Evolutionary conservation across 441 rosid genomes (phyloP).

Genomic region (Codiaeum variegatum): DNA sequence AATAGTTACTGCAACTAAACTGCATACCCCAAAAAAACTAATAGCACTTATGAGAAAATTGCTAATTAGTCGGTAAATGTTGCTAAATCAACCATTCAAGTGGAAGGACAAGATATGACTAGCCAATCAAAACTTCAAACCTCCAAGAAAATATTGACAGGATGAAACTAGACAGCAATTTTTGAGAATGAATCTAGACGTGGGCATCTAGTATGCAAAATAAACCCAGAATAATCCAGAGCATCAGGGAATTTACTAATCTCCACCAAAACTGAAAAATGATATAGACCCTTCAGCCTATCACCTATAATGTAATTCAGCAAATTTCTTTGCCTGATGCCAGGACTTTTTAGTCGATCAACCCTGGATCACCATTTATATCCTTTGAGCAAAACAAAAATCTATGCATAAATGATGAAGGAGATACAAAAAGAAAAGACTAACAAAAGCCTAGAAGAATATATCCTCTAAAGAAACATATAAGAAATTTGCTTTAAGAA

Average conservation of each 20-base stretch:
- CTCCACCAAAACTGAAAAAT: background rate
- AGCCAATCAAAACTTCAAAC: background rate
- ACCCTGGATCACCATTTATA: background rate
- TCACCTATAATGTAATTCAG: background rate
- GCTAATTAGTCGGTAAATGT: background rate
- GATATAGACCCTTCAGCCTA: background rate
- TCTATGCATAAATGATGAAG: background rate
- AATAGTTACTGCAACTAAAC: background rate
- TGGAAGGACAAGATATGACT: background rate
- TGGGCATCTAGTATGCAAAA: background rate
- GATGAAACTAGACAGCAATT: slow-evolving; percentile 2
- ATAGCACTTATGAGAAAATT: background rate
- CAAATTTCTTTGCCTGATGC: background rate
- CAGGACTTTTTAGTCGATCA: background rate
- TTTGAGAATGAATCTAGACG: background rate
- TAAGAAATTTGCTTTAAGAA: background rate
- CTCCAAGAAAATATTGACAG: background rate
- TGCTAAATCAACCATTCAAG: background rate
- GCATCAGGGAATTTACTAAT: background rate
- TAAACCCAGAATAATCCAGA: background rate
- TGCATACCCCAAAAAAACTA: background rate
- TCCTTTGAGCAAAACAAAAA: background rate
- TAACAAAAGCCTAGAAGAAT: background rate
- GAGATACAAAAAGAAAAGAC: background rate
- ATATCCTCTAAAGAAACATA: background rate